Base-by-base conservation (phyloP, 805 yeast genomes). In the Schizosaccharomyces cryophilus region DNA sequence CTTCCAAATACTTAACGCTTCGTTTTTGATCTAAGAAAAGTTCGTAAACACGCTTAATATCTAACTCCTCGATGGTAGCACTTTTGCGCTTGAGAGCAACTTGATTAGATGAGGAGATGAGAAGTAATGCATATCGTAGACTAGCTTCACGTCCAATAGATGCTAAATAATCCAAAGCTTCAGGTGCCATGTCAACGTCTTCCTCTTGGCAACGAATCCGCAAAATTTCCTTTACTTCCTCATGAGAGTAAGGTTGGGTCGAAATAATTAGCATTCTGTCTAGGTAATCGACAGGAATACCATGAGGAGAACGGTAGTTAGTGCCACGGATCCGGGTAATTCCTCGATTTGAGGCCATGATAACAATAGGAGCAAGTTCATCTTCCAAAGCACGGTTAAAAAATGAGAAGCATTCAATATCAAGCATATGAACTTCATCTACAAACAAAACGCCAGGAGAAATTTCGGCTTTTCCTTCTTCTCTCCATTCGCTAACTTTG, bases 391-490 rank as follows among this genome's bases (percentile, higher is more conserved):
- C 99, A 66, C 96, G 81, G 74, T 93, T 93, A 67, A 93, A 80
- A 72, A 86, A 93, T 19, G 97, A 85, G 70, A 93, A 93, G 68
- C 95, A 83, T 73, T 93, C 99, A 67, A 93, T 84, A 72, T 93
- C 99, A 65, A 93, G 80, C 97, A 93, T 93, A 73, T 93, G 95
- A 60, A 89, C 96, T 74, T 93, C 99, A 73, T 93, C 99, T 66
- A 93, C 88, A 72, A 93, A 93, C 66, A 93, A 76, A 19, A 93
- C 99, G 67, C 99, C 99, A 15, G 98, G 97, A 54, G 87, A 87
- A 65, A 93, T 87, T 71, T 90, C 75, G 60, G 98, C 98, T 72
- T 93, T 93, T 63, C 98, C 97, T 76, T 93, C 97, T 74, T 93
- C 97, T 68, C 85, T 87, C 95, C 96, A 93, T 73, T 93, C 96